phyloP scores from a whole-genome alignment of 2,329 filamentous ascomycete genomes.

The Bertia moriformis region DNA sequence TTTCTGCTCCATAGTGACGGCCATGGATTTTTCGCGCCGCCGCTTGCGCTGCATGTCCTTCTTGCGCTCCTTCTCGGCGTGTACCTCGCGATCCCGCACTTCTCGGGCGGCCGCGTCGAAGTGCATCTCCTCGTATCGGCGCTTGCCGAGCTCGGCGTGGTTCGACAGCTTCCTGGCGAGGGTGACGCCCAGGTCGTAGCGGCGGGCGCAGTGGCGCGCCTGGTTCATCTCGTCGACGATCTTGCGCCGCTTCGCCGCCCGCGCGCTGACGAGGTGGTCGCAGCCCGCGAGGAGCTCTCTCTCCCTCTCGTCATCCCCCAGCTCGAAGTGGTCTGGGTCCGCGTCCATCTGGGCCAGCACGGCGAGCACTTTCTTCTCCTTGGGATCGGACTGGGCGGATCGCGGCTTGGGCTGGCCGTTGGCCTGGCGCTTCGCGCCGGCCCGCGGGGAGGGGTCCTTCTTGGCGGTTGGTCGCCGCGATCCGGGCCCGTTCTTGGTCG shows the following conservation, averaged over 20 bases:
- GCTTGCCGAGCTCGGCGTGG: slow-evolving; percentile 58
- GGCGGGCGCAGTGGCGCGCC: slow-evolving; percentile 46
- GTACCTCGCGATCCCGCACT: slow-evolving; percentile 77
- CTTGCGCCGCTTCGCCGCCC: slow-evolving; percentile 50
- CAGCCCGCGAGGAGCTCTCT: slow-evolving; percentile 28
- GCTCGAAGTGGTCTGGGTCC: slow-evolving; percentile 22
- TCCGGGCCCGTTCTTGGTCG: not conserved
- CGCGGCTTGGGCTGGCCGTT: slow-evolving; percentile 40
- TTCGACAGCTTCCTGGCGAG: slow-evolving; percentile 47
- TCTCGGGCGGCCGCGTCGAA: slow-evolving; percentile 72
- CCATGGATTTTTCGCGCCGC: slow-evolving; percentile 87
- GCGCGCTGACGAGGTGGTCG: slow-evolving; percentile 33
- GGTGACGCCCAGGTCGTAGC: slow-evolving; percentile 40
- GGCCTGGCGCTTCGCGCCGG: slow-evolving; percentile 40
- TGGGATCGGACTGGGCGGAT: slow-evolving; percentile 32
- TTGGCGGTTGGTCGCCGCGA: slow-evolving; percentile 6
- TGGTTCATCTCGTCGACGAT: slow-evolving; percentile 51
- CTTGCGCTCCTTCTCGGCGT: slow-evolving; percentile 95
- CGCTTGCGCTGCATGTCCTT: slow-evolving; percentile 99
- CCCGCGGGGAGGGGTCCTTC: slow-evolving; percentile 27
- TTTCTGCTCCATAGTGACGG: slow-evolving; percentile 81
- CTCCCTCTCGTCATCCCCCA: slow-evolving; percentile 20
- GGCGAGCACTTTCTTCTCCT: slow-evolving; percentile 56
- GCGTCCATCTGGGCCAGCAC: slow-evolving; percentile 34
- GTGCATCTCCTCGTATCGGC: slow-evolving; percentile 62